Evolutionary conservation across 305 asterid genomes (phyloP).

Genomic region (Solanum hybrid): DNA sequence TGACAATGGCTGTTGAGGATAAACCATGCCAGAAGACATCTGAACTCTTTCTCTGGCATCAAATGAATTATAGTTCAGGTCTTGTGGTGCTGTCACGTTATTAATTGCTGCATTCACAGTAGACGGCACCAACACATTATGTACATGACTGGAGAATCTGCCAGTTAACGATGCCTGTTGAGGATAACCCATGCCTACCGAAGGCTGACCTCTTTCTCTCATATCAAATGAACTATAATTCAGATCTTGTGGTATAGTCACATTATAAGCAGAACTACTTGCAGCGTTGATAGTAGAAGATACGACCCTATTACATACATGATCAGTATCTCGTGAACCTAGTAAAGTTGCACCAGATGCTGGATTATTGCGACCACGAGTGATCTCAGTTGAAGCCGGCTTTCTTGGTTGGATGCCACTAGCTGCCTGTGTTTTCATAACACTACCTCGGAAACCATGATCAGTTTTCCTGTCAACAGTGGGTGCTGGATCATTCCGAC

Average conservation of each 20-base stretch:
- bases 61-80: slow-evolving; percentile 10
- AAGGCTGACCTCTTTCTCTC: slow-evolving; percentile 27
- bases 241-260: slow-evolving; percentile 14
- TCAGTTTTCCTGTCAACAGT: not conserved
- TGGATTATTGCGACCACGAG: slow-evolving; percentile 16
- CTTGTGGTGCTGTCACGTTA: slow-evolving; percentile 17
- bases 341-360: slow-evolving; percentile 11
- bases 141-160: slow-evolving; percentile 22
- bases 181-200: slow-evolving; percentile 7
- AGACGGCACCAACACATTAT: not conserved
- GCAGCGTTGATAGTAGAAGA: slow-evolving; percentile 16
- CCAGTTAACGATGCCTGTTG: slow-evolving; percentile 68
- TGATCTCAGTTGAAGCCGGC: slow-evolving; percentile 19
- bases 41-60: slow-evolving; percentile 28
- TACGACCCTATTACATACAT: slow-evolving; percentile 8
- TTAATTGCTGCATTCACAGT: slow-evolving; percentile 2
- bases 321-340: slow-evolving; percentile 18
- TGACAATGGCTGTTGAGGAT: slow-evolving; percentile 46
- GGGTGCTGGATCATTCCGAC: not conserved
- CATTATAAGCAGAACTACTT: slow-evolving; percentile 22
- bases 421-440: slow-evolving; percentile 13
- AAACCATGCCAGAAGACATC: slow-evolving; percentile 3
- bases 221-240: slow-evolving; percentile 17
- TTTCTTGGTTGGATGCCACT: slow-evolving; percentile 7
- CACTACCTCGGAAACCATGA: not conserved